Evolutionary conservation across 2,329 filamentous ascomycete species (phyloP).

Genomic region (Didymellaceae sp.): DNA sequence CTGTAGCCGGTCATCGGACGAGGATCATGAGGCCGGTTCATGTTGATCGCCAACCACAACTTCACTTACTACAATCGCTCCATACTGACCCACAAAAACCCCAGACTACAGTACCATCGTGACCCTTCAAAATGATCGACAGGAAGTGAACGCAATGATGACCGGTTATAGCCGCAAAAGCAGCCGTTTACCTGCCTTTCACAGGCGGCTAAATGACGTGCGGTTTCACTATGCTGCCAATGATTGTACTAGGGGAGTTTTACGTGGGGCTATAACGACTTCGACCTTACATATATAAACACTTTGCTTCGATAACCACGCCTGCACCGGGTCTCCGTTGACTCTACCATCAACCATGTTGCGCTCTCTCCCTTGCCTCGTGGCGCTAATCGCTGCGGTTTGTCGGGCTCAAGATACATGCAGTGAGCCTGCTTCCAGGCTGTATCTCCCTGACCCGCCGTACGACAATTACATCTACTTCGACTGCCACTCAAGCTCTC

Average conservation of each 20-base stretch:
- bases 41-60: not conserved
- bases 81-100: slow-evolving; percentile 2
- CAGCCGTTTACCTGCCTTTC: not conserved
- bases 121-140: slow-evolving; percentile 3
- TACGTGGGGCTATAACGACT: not conserved
- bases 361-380: not conserved
- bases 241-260: not conserved
- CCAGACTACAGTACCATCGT: not conserved
- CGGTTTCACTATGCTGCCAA: not conserved
- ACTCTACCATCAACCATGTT: not conserved
- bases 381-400: slow-evolving; percentile 6
- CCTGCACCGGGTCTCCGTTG: not conserved
- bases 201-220: not conserved
- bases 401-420: slow-evolving; percentile 14
- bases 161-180: not conserved
- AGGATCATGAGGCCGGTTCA: not conserved
- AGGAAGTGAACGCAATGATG: not conserved
- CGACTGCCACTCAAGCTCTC: slow-evolving; percentile 65
- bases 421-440: slow-evolving; percentile 26
- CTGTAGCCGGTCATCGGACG: not conserved
- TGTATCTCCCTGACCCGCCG: slow-evolving; percentile 62
- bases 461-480: slow-evolving; percentile 72
- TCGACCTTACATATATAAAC: not conserved
- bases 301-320: not conserved
- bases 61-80: not conserved